A percentile compares a stretch with the other conserved stretches of the same genome.
Evolutionary conservation across 208 protist genomes (phyloP).

Genomic region (Wallacemonas sp.): DNA sequence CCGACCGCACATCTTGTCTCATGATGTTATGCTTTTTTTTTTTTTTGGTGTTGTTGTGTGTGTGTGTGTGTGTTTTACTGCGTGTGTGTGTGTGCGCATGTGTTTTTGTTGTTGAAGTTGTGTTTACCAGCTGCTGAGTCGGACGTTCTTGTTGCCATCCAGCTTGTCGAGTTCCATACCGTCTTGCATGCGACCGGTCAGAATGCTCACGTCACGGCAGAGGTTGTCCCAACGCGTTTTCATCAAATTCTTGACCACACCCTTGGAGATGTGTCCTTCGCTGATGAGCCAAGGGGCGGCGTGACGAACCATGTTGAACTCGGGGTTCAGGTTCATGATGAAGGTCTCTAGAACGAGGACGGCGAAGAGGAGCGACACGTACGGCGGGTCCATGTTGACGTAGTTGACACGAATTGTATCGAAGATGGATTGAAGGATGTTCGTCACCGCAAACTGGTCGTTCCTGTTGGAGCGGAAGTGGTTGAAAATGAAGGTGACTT

Average conservation of each 20-base stretch:
- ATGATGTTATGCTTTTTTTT: constrained; percentile 3
- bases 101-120: constrained; percentile 1
- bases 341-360: constrained; percentile 91
- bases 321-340: constrained; percentile 91
- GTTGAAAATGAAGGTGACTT: constrained; percentile 61
- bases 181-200: constrained; percentile 67
- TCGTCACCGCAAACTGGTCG: constrained; percentile 73
- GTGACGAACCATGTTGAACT: constrained; percentile 92
- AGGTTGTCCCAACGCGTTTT: constrained; percentile 61
- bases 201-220: constrained; percentile 50
- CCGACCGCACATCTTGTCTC: no score
- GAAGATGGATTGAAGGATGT: constrained; percentile 87
- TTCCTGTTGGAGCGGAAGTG: constrained; percentile 70
- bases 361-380: constrained; percentile 88
- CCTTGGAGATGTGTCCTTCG: constrained; percentile 83
- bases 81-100: background rate
- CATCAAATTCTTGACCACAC: constrained; percentile 82
- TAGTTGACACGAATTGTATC: constrained; percentile 75
- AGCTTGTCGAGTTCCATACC: constrained; percentile 41
- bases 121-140: constrained; percentile 34
- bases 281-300: constrained; percentile 85
- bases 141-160: constrained; percentile 38
- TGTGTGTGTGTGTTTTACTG: background rate
- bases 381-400: constrained; percentile 90
- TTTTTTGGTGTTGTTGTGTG: background rate